Percentiles rank a stretch among this genome's conserved stretches.
phyloP scores from a whole-genome alignment of 768 basidiomycete species.

The Hypholoma fasciculare region DNA sequence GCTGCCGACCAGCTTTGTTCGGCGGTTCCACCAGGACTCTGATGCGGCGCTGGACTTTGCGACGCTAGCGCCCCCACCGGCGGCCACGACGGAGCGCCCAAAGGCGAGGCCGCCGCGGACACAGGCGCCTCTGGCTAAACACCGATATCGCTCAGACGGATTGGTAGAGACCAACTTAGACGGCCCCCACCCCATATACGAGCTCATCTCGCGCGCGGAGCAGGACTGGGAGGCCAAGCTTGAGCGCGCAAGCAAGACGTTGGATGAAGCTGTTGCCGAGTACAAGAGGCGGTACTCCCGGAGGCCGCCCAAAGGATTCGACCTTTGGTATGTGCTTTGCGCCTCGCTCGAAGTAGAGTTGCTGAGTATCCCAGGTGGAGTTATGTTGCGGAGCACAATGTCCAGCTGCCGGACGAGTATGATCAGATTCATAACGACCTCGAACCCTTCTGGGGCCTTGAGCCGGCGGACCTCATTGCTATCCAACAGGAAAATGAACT shows the following conservation, averaged over 20 bases:
- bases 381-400: constrained; percentile 64
- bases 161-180: constrained; percentile 39
- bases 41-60: not conserved
- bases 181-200: constrained; percentile 72
- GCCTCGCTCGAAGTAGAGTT: not conserved
- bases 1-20: not conserved
- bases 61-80: not conserved
- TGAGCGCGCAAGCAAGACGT: constrained; percentile 68
- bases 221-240: constrained; percentile 58
- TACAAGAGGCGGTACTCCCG: constrained; percentile 77
- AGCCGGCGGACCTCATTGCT: constrained; percentile 37
- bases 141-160: constrained; percentile 36
- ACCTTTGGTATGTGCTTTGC: constrained; percentile 63
- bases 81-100: not conserved
- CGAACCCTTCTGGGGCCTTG: constrained; percentile 79
- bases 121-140: constrained; percentile 23
- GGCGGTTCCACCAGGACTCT: not conserved
- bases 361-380: constrained; percentile 38
- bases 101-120: not conserved
- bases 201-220: constrained; percentile 73
- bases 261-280: constrained; percentile 73
- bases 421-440: constrained; percentile 74
- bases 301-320: constrained; percentile 85
- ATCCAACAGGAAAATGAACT: constrained; percentile 36
- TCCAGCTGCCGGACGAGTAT: constrained; percentile 87